Conservation (phyloP, 164 flowering plant genomes). For the Stephania japonica region DNA sequence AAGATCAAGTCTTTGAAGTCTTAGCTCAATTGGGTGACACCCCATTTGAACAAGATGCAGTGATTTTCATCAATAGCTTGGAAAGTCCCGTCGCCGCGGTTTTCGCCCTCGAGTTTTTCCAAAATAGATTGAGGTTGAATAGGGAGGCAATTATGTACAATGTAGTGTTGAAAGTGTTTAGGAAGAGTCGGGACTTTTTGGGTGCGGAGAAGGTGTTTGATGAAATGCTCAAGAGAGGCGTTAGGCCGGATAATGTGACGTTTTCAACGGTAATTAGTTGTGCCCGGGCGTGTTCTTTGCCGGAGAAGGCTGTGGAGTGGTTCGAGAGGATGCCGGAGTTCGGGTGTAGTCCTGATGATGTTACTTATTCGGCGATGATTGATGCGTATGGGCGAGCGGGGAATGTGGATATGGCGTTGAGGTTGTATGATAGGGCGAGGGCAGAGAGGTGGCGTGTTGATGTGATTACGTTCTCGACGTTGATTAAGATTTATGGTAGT, state of each 20-base stretch:
- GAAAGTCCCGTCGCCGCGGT: conserved; percentile 45
- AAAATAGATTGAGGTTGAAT: conserved; percentile 21
- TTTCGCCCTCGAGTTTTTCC: conserved; percentile 47
- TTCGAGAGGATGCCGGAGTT: conserved; percentile 72
- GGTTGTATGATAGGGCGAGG: conserved; percentile 79
- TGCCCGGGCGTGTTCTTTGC: conserved; percentile 59
- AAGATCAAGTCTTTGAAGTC: conserved; percentile 36
- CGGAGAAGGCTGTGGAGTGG: conserved; percentile 75
- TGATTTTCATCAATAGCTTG: conserved; percentile 64
- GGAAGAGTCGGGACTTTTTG: conserved; percentile 49
- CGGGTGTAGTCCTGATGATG: conserved; percentile 64
- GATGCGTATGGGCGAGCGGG: conserved; percentile 86
- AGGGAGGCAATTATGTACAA: conserved; percentile 61
- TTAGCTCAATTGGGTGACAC: conserved; percentile 38
- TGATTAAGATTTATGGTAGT: conserved; percentile 63
- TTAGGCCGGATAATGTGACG: conserved; percentile 72
- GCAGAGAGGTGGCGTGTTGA: conserved; percentile 74
- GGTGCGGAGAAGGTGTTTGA: conserved; percentile 58
- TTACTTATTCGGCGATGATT: conserved; percentile 73
- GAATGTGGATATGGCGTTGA: conserved; percentile 67
- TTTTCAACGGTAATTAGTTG: conserved; percentile 82
- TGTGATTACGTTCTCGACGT: conserved; percentile 56
- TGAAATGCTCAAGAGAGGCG: conserved; percentile 64
- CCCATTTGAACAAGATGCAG: conserved; percentile 61
- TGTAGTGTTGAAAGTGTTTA: conserved; percentile 68